phyloP scores from a whole-genome alignment of 2,329 filamentous ascomycete genomes.

The Purpureocillium takamizusanense region DNA sequence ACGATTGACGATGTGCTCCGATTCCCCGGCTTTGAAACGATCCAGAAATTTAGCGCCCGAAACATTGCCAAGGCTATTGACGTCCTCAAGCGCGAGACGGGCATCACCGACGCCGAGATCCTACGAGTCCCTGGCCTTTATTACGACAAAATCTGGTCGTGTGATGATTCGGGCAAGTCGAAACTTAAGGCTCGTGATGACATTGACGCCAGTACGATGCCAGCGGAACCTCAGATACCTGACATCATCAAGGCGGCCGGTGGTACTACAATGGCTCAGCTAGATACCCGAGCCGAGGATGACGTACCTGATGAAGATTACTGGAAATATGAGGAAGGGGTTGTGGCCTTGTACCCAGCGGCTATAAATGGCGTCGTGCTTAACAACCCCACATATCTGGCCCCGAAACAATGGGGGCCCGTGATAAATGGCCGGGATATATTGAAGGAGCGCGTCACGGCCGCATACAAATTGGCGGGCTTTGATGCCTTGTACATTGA shows the following conservation, averaged over 20 bases:
- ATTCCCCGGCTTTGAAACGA: not conserved
- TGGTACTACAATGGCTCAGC: too few relatives aligned
- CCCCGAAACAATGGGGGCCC: constrained; percentile 16
- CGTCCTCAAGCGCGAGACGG: constrained; percentile 12
- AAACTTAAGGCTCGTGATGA: too few relatives aligned
- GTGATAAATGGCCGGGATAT: constrained; percentile 16
- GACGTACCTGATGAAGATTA: too few relatives aligned
- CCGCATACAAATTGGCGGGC: constrained; percentile 12
- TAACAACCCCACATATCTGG: constrained; percentile 5
- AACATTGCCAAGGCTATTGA: constrained; percentile 12
- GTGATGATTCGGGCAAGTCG: too few relatives aligned
- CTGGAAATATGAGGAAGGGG: too few relatives aligned
- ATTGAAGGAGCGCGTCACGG: constrained; percentile 9
- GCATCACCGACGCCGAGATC: constrained; percentile 11
- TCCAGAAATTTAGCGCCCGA: constrained; percentile 4
- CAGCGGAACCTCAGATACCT: too few relatives aligned
- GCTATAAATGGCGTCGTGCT: constrained; percentile 14
- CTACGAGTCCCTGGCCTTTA: constrained; percentile 13
- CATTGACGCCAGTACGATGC: too few relatives aligned
- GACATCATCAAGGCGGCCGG: too few relatives aligned
- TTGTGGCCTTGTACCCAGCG: constrained; percentile 10
- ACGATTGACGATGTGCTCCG: constrained; percentile 3
- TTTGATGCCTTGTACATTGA: constrained; percentile 15
- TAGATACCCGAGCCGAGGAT: too few relatives aligned
- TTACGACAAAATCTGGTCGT: too few relatives aligned